Base-by-base conservation (phyloP, 2,329 filamentous ascomycete species). In the Aspergillus sp. region DNA sequence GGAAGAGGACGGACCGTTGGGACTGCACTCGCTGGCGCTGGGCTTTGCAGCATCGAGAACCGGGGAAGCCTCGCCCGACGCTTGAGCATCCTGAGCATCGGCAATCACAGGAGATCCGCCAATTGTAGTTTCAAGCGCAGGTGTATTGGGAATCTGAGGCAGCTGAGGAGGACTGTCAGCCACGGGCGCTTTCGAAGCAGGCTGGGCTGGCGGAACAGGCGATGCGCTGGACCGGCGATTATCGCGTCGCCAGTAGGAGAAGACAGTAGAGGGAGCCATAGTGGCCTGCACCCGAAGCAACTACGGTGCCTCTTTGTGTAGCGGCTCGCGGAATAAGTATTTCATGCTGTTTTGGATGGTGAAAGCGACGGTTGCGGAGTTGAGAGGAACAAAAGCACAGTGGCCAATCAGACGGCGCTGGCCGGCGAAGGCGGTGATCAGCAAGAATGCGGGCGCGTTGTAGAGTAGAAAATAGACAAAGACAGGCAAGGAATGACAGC, bases 181-280 rank as follows among this genome's bases (percentile, higher is more conserved):
- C 25, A 39, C 43, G 32, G 36, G 42, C 22, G 42, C 36, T 22
- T 22, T 22, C 19, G 19, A 22, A 22, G 19, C 19, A 10, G 19
- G 19, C 19, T 22, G 19, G 37, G 47, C 42, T 16, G 47, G 42
- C 14, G 47, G 39, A 35, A 47, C 43, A 35, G 52, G 53, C 19
- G 49, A 46, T 24, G 51, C 50, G 39, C 46, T 52, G 20, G 50
- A 53, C 33, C 56, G 56, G 41, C 57, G 56, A 36, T 58, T 55
- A 30, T 60, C 56, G 39, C 56, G 56, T 34, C 57, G 57, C 57
- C 53, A 60, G 38, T 61, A 61, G 15, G 57, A 58, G 39, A 61
- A 61, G 29, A 60, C 57, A 13, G 56, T 52, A 25, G 57, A 60
- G 3, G 57, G 51, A 5, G 55, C 45, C 57, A 61, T 60, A 40